Percentiles rank a stretch among this genome's conserved stretches.
These are phyloP conservation scores for Aureobasidium sp. DNA, from an alignment of 2,329 filamentous ascomycete genomes.

Conservation along the genomic window DNA sequence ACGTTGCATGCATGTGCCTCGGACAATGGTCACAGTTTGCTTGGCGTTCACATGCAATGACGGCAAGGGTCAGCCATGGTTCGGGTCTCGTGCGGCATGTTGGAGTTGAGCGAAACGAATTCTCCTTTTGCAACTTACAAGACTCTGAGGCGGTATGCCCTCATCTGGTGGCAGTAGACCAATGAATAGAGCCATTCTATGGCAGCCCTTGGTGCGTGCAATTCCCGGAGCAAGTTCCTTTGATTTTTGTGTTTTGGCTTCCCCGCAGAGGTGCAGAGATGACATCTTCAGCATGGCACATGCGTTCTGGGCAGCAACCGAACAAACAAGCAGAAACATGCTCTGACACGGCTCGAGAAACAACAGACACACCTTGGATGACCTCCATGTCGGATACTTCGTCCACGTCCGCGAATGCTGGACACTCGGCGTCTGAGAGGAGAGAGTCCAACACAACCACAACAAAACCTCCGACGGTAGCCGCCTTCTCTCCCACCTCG, in stretches of 20 bases:
- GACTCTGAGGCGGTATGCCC: background rate
- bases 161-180: background rate
- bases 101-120: background rate
- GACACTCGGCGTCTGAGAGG: conserved; percentile 27
- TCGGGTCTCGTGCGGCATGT: conserved; percentile 4
- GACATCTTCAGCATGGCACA: background rate
- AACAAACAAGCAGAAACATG: background rate
- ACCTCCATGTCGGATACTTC: conserved; percentile 43
- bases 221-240: background rate
- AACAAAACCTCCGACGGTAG: conserved; percentile 56
- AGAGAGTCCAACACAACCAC: conserved; percentile 13
- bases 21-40: background rate
- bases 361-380: conserved; percentile 41
- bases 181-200: background rate
- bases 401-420: conserved; percentile 29
- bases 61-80: background rate
- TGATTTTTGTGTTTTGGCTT: background rate
- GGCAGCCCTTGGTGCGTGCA: conserved; percentile 7
- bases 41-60: conserved; percentile 12
- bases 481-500: conserved; percentile 80
- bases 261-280: conserved; percentile 3
- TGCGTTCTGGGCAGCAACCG: conserved; percentile 2
- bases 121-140: background rate
- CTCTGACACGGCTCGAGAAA: conserved; percentile 13
- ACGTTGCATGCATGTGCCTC: background rate